A percentile compares a stretch with the other conserved stretches of the same genome.
Conservation (phyloP, 108 stramenopile genomes). For the Schizochytrium sp. region DNA sequence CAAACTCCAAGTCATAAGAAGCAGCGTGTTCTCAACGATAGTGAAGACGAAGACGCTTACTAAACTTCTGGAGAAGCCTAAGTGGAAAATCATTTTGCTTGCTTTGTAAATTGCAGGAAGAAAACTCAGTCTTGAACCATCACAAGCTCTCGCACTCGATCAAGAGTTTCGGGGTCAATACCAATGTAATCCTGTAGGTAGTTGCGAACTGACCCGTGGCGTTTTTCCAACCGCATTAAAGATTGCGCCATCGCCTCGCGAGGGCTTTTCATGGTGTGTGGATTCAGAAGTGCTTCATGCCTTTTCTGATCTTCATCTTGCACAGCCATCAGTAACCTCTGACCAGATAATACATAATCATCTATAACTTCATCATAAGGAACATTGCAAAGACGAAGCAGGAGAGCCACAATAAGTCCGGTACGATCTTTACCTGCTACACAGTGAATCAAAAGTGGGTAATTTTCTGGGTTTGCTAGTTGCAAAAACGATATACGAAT, state of each 20-base stretch:
- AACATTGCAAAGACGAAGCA: not conserved
- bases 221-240: not conserved
- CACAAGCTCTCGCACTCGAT: not conserved
- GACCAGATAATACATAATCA: not conserved
- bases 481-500: not conserved
- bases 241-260: not conserved
- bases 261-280: constrained; percentile 5
- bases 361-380: not conserved
- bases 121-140: not conserved
- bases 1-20: no score
- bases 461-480: not conserved
- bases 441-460: constrained; percentile 19
- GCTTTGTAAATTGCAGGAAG: not conserved
- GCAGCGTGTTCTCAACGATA: no score
- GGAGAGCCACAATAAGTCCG: constrained; percentile 3
- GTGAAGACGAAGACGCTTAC: no score
- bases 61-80: no score
- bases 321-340: not conserved
- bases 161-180: not conserved
- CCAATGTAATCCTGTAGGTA: not conserved
- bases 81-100: not conserved
- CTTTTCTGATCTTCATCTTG: not conserved
- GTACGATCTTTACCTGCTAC: constrained; percentile 21
- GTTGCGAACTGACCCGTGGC: not conserved
- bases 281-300: not conserved